Evolutionary conservation across 768 basidiomycete genomes (phyloP).

Genomic region (Leccinum broughii): DNA sequence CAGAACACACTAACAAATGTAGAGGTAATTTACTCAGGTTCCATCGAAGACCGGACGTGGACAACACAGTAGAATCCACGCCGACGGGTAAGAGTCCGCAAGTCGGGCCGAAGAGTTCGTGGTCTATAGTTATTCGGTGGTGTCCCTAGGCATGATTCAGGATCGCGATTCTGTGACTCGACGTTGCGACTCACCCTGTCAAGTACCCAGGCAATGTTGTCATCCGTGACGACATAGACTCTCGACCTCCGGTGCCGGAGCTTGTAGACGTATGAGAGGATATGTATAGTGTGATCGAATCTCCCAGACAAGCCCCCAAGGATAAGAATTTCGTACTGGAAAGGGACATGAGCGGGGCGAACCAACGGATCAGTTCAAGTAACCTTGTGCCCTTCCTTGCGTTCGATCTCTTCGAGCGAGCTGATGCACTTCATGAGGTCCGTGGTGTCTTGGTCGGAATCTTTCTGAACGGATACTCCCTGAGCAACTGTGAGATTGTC

Average conservation of each 20-base stretch:
- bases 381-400: conserved; percentile 40
- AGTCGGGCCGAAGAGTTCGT: conserved; percentile 73
- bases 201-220: conserved; percentile 89
- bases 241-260: conserved; percentile 57
- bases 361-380: conserved; percentile 1
- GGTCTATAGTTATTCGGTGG: conserved; percentile 77
- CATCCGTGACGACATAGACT: conserved; percentile 83
- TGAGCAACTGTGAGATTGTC: conserved; percentile 29
- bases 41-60: conserved; percentile 87
- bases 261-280: conserved; percentile 82
- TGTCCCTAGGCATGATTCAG: conserved; percentile 58
- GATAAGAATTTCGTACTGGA: conserved; percentile 67
- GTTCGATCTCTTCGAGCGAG: conserved; percentile 61
- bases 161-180: not conserved
- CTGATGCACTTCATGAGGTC: conserved; percentile 93
- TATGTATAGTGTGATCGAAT: conserved; percentile 92
- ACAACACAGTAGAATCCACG: conserved; percentile 69
- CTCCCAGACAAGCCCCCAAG: conserved; percentile 90
- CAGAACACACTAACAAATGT: not conserved
- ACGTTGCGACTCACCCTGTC: conserved; percentile 52
- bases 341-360: not conserved
- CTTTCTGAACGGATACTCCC: conserved; percentile 69
- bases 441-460: conserved; percentile 79
- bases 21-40: conserved; percentile 63
- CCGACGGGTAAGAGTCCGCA: conserved; percentile 97